Evolutionary conservation across 2,329 filamentous ascomycete species (phyloP), one percentile per base, ranked within the genome.

Genomic region (Thyridium curvatum): DNA sequence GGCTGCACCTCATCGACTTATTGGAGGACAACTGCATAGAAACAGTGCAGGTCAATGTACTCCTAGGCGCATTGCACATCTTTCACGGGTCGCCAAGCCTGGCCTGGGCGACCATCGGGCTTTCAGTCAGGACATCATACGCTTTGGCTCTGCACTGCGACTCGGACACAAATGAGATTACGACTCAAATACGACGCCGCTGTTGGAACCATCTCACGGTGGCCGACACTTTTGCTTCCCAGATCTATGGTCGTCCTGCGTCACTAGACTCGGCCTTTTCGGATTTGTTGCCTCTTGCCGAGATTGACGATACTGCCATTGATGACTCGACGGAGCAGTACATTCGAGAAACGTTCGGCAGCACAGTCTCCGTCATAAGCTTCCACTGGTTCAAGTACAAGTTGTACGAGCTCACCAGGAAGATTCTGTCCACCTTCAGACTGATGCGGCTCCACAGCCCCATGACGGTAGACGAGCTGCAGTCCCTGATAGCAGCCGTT

Each of bases 161-260:
- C n/a, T 30, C 35, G 14, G 31, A 34, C 30, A 37, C 36, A 4
- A 42, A 39, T 12, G 18, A 38, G 12, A 32, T 46, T 14, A 34
- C 39, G n/a, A 39, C 37, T 8, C 50, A 57, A 40, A 45, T 56
- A 28, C 47, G 53, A 9, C 47, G 48, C n/a, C 49, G 55, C 3
- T 53, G 49, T 30, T 58, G 55, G 55, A 56, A 54, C 32, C 53
- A 57, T 30, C 34, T 53, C 35, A 50, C 49, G 9, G 48, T 56
- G 2, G 40, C 45, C 8, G 55, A 58, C 33, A 55, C 49, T 4
- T 58, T 58, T 39, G 45, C 51, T 17, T 50, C 55, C 10, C 49
- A 52, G 42, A 51, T 57, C 26, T 56, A 56, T 38, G 53, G 54
- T 8, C 46, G 52, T 17, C 53, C 54, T 15, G 45, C 50, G 3